Base-by-base conservation (phyloP, 768 basidiomycete species). In the Mycena rebaudengoi region DNA sequence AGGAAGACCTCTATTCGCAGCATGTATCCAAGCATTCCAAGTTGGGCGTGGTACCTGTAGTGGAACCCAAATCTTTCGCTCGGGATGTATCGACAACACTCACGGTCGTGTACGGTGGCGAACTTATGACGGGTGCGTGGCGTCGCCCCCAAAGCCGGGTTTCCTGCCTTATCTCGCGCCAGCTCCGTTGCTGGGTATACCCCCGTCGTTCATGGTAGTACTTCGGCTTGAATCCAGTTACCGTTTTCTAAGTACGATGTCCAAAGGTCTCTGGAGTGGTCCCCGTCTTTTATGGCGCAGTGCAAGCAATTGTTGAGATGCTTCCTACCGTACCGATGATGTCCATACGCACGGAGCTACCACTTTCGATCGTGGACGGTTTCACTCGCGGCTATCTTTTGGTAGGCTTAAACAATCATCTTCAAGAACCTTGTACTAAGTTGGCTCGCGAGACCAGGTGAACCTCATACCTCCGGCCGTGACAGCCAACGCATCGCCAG, bases 191-290 rank as follows among this genome's bases (percentile, higher is more conserved):
- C 79, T 94, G 55, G 84, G 89, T 4, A 68, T 85, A 28, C 83
- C 91, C 1, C 87, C 92, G 0, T 94, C 93, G 10, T 96, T 95
- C 79, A 86, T 96, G 83, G 64, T n/a, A n/a, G n/a, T n/a, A n/a
- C n/a, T n/a, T n/a, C n/a, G n/a, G n/a, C n/a, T n/a, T n/a, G n/a
- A n/a, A n/a, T n/a, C n/a, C n/a, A n/a, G n/a, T n/a, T n/a, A n/a
- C n/a, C n/a, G n/a, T n/a, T n/a, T n/a, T n/a, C n/a, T n/a, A n/a
- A n/a, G n/a, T n/a, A n/a, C n/a, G n/a, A n/a, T n/a, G n/a, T n/a
- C n/a, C n/a, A n/a, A n/a, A n/a, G n/a, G n/a, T 88, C n/a, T 91
- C 90, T 1, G 89, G 90, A 2, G 81, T 85, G 8, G 81, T 87
- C 5, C 88, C 91, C 1, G 74, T 83, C 1, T 79, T 96, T 26